Evolutionary conservation across 2,329 filamentous ascomycete genomes (phyloP).

Genomic region (Fusarium agapanthi): DNA sequence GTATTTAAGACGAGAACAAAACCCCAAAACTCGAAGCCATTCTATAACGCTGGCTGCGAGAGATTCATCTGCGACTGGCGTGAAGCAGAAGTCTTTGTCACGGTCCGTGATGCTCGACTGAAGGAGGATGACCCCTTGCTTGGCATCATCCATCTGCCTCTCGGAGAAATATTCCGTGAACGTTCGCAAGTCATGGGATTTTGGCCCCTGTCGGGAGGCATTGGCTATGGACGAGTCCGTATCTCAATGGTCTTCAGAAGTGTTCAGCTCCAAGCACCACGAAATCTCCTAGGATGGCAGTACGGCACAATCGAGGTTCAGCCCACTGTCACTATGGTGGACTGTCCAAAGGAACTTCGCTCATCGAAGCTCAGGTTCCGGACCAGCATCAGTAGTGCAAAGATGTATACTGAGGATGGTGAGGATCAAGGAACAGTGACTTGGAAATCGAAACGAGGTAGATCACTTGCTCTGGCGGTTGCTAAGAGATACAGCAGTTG

Average conservation of each 20-base stretch:
- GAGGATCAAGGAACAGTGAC: constrained; percentile 46
- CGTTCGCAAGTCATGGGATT: constrained; percentile 71
- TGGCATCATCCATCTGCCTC: constrained; percentile 74
- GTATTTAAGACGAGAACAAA: constrained; percentile 77
- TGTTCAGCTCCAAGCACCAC: constrained; percentile 68
- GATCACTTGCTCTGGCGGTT: constrained; percentile 60
- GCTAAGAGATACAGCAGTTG: constrained; percentile 64
- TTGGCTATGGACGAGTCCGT: constrained; percentile 75
- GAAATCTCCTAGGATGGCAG: constrained; percentile 72
- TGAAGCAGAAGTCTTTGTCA: constrained; percentile 72
- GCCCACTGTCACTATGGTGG: constrained; percentile 55
- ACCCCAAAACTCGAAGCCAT: constrained; percentile 80
- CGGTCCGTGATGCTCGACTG: constrained; percentile 72
- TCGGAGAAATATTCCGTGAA: constrained; percentile 68
- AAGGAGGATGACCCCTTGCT: constrained; percentile 76
- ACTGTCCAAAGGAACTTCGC: constrained; percentile 57
- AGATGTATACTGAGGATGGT: constrained; percentile 60
- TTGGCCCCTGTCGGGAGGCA: constrained; percentile 74
- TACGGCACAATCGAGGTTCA: constrained; percentile 74
- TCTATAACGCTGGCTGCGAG: constrained; percentile 81
- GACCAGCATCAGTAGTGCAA: constrained; percentile 65
- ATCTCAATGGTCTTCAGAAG: constrained; percentile 79
- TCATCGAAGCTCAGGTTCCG: constrained; percentile 66
- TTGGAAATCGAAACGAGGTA: constrained; percentile 63
- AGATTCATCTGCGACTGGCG: constrained; percentile 75